A percentile compares a stretch with the other conserved stretches of the same genome.
Evolutionary conservation across 441 rosid genomes (phyloP).

Genomic region (Capsella rubella): DNA sequence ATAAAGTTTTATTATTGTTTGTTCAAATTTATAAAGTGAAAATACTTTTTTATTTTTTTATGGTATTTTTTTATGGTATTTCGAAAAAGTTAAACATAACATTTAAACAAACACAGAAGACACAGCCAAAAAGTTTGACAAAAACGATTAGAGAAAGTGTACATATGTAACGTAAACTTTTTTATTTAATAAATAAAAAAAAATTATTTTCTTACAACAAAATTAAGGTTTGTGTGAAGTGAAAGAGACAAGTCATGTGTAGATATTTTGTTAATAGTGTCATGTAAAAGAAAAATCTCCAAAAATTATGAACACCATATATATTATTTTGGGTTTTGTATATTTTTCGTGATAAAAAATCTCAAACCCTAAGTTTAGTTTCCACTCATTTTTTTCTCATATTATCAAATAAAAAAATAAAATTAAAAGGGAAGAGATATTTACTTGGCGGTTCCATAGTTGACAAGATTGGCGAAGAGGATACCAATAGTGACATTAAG

Average conservation of each 20-base stretch:
- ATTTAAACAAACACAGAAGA: neutral
- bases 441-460: constrained; percentile 89
- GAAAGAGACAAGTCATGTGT: constrained; percentile 17
- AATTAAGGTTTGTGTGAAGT: neutral
- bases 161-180: neutral
- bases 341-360: neutral
- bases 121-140: constrained; percentile 11
- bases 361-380: constrained; percentile 7
- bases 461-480: constrained; percentile 86
- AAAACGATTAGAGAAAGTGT: neutral
- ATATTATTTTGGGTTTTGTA: neutral
- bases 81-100: neutral
- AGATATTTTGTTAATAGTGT: constrained; percentile 5
- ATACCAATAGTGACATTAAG: constrained; percentile 93
- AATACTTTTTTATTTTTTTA: constrained; percentile 9
- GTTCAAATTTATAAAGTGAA: neutral
- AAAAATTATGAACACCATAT: neutral
- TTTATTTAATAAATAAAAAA: no score
- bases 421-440: constrained; percentile 29
- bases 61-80: neutral
- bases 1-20: neutral
- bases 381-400: constrained; percentile 10
- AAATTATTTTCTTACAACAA: neutral
- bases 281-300: neutral
- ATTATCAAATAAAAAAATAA: neutral